Base-by-base conservation (phyloP, 768 basidiomycete genomes). In the Amanita rubescens region DNA sequence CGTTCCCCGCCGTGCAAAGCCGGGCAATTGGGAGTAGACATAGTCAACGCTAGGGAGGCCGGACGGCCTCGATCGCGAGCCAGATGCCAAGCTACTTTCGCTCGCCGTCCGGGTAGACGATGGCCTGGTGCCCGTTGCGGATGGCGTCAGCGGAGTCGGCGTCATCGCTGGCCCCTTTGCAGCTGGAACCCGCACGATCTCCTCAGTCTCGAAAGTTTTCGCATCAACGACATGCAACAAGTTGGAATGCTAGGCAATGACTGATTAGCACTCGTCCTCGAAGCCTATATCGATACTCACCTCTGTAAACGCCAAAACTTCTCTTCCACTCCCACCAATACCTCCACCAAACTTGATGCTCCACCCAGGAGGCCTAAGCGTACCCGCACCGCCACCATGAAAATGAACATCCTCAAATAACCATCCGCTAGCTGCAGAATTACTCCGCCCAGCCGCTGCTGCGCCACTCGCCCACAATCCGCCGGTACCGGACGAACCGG, bases 251-350 rank as follows among this genome's bases (percentile, higher is more conserved):
- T 94, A 59, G 17, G 39, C 20, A 2, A 1, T 10, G 7, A 41
- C 39, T 10, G 6, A 41, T 41, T 10, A 41, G 39, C 19, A 41
- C 39, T 6, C 17, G 37, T 37, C 47, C 22, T 30, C 14, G 5
- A n/a, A 15, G 22, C 10, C 11, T 22, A 30, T 22, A 41, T 8
- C 2, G 19, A 19, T 14, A 58, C 80, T 51, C 57, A 92, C 91
- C 82, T 94, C 93, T 14, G 93, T 91, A 68, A 94, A 96, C 0
- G 82, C 84, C 80, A 95, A 80, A 1, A 94, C 66, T 67, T 95
- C 94, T 56, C 80, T 78, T 22, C 81, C 79, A 12, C 69, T 67
- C 55, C 71, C 75, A 49, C 67, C 66, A 20, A 70, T 64, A 19
- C 81, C 81, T 1, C 80, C 78, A 54, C 82, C 81, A 68, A 95